These are phyloP conservation scores for Xanthoparmelia taractica DNA, from an alignment of 495 filamentous ascomycete genomes.

Conservation along the genomic window DNA sequence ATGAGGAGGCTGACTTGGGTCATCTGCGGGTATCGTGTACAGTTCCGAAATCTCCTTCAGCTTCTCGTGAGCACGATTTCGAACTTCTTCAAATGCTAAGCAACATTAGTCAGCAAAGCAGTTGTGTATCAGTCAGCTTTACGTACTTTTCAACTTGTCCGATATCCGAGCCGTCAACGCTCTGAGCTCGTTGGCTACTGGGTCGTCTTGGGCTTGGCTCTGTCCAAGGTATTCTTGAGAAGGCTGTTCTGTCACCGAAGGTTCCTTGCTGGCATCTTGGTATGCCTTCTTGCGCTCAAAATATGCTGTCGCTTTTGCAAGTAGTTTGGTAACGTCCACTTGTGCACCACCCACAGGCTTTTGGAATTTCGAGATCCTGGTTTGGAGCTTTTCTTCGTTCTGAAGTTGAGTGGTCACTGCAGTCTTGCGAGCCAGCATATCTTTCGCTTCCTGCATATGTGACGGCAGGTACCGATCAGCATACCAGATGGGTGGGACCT, in stretches of 20 bases:
- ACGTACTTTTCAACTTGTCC: conserved; percentile 43
- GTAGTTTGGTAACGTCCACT: conserved; percentile 14
- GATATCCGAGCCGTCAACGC: conserved; percentile 38
- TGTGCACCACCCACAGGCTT: background rate
- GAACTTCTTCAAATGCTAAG: conserved; percentile 46
- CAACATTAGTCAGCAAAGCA: background rate
- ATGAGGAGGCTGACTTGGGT: conserved; percentile 37
- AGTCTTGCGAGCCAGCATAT: conserved; percentile 39
- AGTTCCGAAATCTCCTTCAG: conserved; percentile 44
- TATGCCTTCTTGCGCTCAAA: conserved; percentile 18
- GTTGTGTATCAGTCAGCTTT: background rate
- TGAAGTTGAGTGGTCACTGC: conserved; percentile 36
- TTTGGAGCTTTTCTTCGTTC: conserved; percentile 33
- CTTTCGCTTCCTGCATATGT: conserved; percentile 46
- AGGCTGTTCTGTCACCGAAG: conserved; percentile 12
- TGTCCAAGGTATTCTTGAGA: background rate
- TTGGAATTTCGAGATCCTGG: conserved; percentile 23
- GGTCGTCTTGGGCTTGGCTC: conserved; percentile 17
- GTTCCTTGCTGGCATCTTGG: conserved; percentile 26
- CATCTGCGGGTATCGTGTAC: conserved; percentile 48
- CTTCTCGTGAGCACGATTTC: conserved; percentile 40
- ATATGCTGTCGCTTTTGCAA: conserved; percentile 14
- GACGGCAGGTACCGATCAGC: conserved; percentile 67
- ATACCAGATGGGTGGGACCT: conserved; percentile 65
- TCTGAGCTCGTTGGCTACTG: conserved; percentile 18